Conservation (phyloP, 306 rosid species). For the Quercus aquifolioides region DNA sequence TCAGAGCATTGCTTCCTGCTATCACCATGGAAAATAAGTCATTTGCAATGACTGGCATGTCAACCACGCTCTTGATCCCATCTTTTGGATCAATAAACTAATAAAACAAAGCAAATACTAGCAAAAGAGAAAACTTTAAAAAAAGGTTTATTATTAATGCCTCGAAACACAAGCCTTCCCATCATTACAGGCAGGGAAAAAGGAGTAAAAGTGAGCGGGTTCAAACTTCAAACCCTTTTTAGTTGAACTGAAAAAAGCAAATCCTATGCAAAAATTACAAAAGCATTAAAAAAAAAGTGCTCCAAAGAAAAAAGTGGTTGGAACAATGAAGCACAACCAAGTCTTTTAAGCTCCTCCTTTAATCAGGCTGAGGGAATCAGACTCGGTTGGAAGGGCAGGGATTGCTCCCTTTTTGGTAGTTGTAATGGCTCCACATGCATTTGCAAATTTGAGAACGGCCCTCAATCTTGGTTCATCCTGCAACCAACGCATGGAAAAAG, state of each 20-base stretch:
- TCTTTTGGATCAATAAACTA: no score
- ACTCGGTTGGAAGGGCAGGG: constrained; percentile 75
- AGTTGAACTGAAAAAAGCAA: constrained; percentile 26
- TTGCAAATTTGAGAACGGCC: constrained; percentile 58
- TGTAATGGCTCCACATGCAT: constrained; percentile 94
- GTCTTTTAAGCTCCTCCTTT: constrained; percentile 35
- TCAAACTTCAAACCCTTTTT: constrained; percentile 25
- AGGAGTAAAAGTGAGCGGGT: constrained; percentile 4
- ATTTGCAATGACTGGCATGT: neutral
- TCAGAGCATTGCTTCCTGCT: no score
- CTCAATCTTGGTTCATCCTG: constrained; percentile 78
- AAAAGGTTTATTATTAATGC: constrained; percentile 28
- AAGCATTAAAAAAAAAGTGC: neutral
- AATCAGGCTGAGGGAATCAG: constrained; percentile 48
- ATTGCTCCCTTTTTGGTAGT: constrained; percentile 90
- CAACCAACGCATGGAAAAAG: neutral
- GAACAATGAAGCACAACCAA: neutral
- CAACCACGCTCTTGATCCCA: neutral
- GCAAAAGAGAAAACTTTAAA: constrained; percentile 3
- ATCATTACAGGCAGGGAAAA: neutral
- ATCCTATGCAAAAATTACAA: neutral
- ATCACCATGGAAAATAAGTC: neutral
- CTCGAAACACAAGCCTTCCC: constrained; percentile 8
- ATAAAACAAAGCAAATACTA: neutral
- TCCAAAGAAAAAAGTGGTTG: neutral